Evolutionary conservation across 345 rosid species (phyloP), one percentile per base, ranked within the genome.

Genomic region (Moringa oleifera): DNA sequence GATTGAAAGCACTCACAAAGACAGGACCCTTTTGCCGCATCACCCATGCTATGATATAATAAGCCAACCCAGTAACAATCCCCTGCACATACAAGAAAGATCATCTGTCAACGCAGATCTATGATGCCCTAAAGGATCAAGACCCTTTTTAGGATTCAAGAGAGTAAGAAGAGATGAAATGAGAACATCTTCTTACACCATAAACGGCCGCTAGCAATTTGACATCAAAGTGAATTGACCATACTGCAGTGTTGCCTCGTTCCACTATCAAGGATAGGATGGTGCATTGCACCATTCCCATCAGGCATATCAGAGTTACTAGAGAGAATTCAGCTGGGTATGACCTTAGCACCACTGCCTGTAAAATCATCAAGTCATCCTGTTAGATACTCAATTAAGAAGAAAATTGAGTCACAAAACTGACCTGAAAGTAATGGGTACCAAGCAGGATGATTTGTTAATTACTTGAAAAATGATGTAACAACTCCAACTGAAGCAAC

Each of bases 291-390:
- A 88, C 68, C 25, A 95, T 72, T 9, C 96, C 95, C 72, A 83
- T 68, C 11, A 89, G 66, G 74, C 94, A 88, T 55, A 91, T 79
- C 75, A 79, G 83, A 53, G 85, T 85, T n/a, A 95, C 81, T 1
- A 91, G 76, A 5, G 98, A 88, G 60, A 88, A 83, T 74, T 85
- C 96, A 4, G 83, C 85, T 0, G 96, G 95, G 74, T 91, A 91
- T 4, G 89, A 70, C 69, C 80, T 73, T 54, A 91, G 71, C 13
- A 93, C 85, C 54, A 87, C 70, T 7, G 96, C 93, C 97, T 86
- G 23, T 18, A 24, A 8, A 53, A 36, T 0, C 49, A 37, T 24
- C 23, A 46, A 54, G 57, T 47, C n/a, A 1, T 36, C 17, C 15
- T 53, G 47, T 41, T 41, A 41, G 17, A 7, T 41, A 41, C 17